A percentile compares a stretch with the other conserved stretches of the same genome.
Evolutionary conservation across 2,329 filamentous ascomycete genomes (phyloP).

Genomic region (Botrytis medusae): DNA sequence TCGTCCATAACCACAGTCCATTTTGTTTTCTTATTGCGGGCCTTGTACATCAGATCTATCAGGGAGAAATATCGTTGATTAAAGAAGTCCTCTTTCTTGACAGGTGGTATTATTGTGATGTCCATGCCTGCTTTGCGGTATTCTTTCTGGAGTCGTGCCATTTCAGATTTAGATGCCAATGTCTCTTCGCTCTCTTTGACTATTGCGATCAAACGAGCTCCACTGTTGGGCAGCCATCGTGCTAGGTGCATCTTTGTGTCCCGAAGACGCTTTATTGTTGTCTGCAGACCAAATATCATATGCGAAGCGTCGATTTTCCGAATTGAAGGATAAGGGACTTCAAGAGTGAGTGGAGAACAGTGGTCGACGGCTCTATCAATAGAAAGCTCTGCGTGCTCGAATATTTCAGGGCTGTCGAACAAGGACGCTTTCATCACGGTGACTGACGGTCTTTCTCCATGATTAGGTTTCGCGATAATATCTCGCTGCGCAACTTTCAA

Average conservation of each 20-base stretch:
- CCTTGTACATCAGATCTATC: conserved; percentile 44
- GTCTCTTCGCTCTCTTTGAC: conserved; percentile 37
- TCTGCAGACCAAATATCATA: conserved; percentile 48
- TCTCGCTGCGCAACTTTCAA: conserved; percentile 37
- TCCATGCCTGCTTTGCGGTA: conserved; percentile 35
- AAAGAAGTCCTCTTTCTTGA: conserved; percentile 31
- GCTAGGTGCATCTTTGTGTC: conserved; percentile 37
- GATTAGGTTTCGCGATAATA: conserved; percentile 30
- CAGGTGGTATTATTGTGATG: conserved; percentile 35
- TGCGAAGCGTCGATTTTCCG: conserved; percentile 50
- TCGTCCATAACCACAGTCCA: conserved; percentile 39
- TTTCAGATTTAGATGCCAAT: conserved; percentile 32
- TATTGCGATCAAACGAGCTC: conserved; percentile 36
- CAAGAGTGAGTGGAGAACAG: conserved; percentile 34
- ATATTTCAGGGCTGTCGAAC: conserved; percentile 29
- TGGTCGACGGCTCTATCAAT: conserved; percentile 25
- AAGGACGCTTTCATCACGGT: conserved; percentile 35
- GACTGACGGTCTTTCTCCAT: conserved; percentile 29
- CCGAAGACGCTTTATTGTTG: conserved; percentile 36
- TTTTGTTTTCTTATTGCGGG: conserved; percentile 42
- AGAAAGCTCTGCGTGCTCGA: conserved; percentile 31
- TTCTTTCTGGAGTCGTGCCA: conserved; percentile 33
- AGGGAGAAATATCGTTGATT: conserved; percentile 48
- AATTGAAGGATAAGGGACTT: conserved; percentile 29
- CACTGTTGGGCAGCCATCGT: conserved; percentile 38